Conservation (phyloP, 495 filamentous ascomycete species). For the Pseudoneurospora amorphoporcata region DNA sequence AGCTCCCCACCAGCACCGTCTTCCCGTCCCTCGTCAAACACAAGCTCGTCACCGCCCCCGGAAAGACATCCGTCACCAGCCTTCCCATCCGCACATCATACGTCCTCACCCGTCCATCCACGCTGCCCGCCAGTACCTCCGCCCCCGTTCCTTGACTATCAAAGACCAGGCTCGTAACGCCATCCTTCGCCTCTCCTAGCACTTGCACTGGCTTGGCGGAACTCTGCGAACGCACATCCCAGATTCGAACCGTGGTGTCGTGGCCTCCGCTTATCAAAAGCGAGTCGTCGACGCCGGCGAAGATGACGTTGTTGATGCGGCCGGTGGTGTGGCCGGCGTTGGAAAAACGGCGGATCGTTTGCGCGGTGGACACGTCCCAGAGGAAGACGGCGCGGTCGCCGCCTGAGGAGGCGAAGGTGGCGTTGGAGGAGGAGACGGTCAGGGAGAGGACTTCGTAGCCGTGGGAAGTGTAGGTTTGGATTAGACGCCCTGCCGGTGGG, state of each 20-base stretch:
- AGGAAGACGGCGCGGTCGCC: constrained; percentile 85
- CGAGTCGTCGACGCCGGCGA: constrained; percentile 59
- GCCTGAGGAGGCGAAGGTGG: constrained; percentile 68
- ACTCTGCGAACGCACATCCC: constrained; percentile 58
- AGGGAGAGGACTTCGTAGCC: constrained; percentile 83
- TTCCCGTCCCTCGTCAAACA: constrained; percentile 59
- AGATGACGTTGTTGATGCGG: constrained; percentile 65
- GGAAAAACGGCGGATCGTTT: constrained; percentile 62
- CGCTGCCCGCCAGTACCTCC: constrained; percentile 63
- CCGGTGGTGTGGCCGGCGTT: constrained; percentile 50
- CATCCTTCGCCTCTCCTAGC: constrained; percentile 68
- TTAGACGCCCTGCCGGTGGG: constrained; percentile 37
- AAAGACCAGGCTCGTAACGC: constrained; percentile 52
- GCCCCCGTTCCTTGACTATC: constrained; percentile 16
- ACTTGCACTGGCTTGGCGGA: constrained; percentile 64
- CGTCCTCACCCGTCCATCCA: constrained; percentile 71
- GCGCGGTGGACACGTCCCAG: constrained; percentile 80
- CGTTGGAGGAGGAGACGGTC: constrained; percentile 63
- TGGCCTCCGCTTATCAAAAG: constrained; percentile 68
- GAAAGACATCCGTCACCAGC: constrained; percentile 62
- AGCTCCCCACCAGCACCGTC: constrained; percentile 59
- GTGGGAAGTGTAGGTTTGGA: constrained; percentile 83
- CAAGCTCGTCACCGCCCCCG: constrained; percentile 57
- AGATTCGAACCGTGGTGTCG: constrained; percentile 75
- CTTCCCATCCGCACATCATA: constrained; percentile 85